These are phyloP conservation scores for Coprinopsis marcescibilis DNA, from an alignment of 768 basidiomycete genomes.

Conservation along the genomic window DNA sequence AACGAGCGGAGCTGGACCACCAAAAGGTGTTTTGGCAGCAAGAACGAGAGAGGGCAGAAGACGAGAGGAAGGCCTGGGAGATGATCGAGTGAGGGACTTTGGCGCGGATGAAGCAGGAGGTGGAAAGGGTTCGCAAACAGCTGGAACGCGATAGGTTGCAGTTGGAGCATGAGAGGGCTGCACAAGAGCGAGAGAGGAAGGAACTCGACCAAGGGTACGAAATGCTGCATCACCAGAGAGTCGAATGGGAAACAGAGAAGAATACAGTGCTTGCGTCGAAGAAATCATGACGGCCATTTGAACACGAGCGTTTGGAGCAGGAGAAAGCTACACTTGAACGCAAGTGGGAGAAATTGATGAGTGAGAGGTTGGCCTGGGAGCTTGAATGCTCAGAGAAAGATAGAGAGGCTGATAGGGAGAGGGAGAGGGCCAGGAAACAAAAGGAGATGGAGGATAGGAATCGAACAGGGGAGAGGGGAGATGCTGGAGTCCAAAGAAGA, in stretches of 20 bases:
- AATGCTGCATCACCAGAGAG: too few relatives aligned
- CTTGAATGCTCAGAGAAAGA: too few relatives aligned
- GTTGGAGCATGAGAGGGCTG: conserved; percentile 13
- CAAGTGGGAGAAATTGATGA: too few relatives aligned
- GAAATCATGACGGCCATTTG: too few relatives aligned
- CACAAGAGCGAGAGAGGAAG: too few relatives aligned
- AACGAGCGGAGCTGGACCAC: neutral
- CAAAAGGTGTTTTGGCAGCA: neutral
- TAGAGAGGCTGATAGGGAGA: conserved; percentile 15
- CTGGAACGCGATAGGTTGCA: conserved; percentile 10
- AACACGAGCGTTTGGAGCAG: too few relatives aligned
- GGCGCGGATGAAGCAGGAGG: neutral
- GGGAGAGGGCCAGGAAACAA: conserved; percentile 11
- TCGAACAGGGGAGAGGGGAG: conserved; percentile 13
- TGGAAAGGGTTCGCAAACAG: neutral
- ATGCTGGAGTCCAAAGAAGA: neutral
- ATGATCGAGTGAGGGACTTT: conserved; percentile 5
- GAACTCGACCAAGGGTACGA: too few relatives aligned
- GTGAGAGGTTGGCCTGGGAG: too few relatives aligned
- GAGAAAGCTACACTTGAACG: too few relatives aligned
- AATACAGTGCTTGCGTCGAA: too few relatives aligned
- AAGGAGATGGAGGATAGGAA: conserved; percentile 10
- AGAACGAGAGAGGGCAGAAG: conserved; percentile 6
- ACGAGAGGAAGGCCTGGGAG: neutral
- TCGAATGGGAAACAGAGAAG: too few relatives aligned